Percentiles rank a stretch among this genome's conserved stretches.
Evolutionary conservation across 768 basidiomycete genomes (phyloP).

Genomic region (Lactarius vividus): DNA sequence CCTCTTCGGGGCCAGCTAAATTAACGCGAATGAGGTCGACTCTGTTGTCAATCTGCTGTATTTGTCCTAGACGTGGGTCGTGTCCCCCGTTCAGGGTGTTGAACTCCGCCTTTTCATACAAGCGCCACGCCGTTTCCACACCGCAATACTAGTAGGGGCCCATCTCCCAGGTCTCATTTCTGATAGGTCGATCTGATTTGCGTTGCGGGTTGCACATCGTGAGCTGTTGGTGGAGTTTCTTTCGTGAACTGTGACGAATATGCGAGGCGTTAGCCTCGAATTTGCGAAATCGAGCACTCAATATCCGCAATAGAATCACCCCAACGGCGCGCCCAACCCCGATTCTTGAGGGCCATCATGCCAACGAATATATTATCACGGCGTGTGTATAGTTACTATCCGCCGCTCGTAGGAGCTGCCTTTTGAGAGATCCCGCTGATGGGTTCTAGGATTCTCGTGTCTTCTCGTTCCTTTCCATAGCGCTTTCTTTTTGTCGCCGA

Average conservation of each 20-base stretch:
- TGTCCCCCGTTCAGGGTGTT: conserved; percentile 41
- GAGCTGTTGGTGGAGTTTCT: neutral
- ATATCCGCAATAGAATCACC: neutral
- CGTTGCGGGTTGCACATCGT: conserved; percentile 11
- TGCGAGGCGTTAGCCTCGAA: neutral
- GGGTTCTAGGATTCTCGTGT: conserved; percentile 12
- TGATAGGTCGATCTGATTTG: conserved; percentile 11
- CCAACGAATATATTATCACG: conserved; percentile 5
- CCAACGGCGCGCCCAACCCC: neutral
- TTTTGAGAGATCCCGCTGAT: neutral
- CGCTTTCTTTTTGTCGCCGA: neutral
- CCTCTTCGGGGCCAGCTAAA: conserved; percentile 35
- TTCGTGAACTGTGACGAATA: conserved; percentile 7
- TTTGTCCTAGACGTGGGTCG: conserved; percentile 44
- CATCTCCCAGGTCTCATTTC: conserved; percentile 9
- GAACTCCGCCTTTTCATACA: conserved; percentile 43
- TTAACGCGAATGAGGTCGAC: conserved; percentile 48
- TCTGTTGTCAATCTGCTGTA: conserved; percentile 47
- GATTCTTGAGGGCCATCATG: neutral
- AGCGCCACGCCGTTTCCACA: conserved; percentile 40
- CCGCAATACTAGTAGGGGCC: conserved; percentile 43
- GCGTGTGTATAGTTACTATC: conserved; percentile 8
- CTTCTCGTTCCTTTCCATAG: neutral
- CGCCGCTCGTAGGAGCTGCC: neutral
- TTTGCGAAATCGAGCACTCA: conserved; percentile 6